phyloP scores from a whole-genome alignment of 306 rosid species.

The Herpetospermum pedunculosum region DNA sequence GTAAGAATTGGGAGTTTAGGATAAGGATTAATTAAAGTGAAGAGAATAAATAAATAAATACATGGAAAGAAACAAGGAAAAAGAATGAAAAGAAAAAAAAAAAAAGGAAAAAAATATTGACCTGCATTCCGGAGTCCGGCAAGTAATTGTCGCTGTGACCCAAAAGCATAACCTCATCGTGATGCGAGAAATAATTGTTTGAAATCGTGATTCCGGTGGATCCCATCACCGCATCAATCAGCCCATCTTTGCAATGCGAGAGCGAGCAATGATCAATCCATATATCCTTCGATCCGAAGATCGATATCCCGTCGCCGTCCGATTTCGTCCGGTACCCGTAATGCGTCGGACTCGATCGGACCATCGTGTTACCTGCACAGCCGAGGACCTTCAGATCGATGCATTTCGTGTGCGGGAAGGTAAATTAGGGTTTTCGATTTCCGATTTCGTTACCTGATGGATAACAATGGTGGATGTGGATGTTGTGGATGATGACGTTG shows the following conservation, averaged over 20 bases:
- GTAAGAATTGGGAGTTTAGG: too few species aligned
- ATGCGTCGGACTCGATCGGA: conserved; percentile 64
- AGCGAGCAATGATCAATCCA: conserved; percentile 86
- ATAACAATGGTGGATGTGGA: conserved; percentile 84
- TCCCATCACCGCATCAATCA: conserved; percentile 80
- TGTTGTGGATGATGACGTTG: conserved; percentile 80
- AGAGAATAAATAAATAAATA: neutral
- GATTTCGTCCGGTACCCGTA: conserved; percentile 58
- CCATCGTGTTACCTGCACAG: conserved; percentile 40
- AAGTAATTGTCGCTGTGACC: conserved; percentile 73
- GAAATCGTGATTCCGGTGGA: conserved; percentile 81
- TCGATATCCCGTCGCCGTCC: conserved; percentile 85
- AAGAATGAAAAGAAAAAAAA: neutral
- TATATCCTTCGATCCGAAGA: conserved; percentile 51
- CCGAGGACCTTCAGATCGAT: neutral
- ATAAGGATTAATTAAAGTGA: too few species aligned
- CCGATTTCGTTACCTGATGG: conserved; percentile 36
- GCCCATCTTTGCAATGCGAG: conserved; percentile 78
- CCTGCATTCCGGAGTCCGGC: conserved; percentile 65
- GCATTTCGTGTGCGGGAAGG: neutral
- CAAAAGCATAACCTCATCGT: conserved; percentile 73
- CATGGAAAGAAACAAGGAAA: neutral
- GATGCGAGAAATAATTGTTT: conserved; percentile 70
- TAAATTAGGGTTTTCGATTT: neutral
- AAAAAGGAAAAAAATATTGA: neutral